Evolutionary conservation across 2,329 filamentous ascomycete genomes (phyloP).

Genomic region (Cladosporium sp.): DNA sequence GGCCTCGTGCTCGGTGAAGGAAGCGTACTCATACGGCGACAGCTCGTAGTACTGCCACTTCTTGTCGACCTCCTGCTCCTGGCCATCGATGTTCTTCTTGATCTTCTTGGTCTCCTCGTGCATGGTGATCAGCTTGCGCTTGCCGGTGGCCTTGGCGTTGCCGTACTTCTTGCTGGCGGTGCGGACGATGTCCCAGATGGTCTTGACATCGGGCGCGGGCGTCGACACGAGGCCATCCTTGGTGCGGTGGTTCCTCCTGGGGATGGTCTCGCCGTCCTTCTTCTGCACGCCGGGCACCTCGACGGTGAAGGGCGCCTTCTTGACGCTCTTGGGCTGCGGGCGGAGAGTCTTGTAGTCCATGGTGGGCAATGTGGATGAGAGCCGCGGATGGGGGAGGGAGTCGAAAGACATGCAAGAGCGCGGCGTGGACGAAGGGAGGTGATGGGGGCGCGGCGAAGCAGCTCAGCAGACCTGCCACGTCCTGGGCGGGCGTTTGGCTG

Average conservation of each 20-base stretch:
- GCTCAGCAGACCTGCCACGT: not conserved
- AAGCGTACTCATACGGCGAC: conserved; percentile 67
- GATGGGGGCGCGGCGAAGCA: not conserved
- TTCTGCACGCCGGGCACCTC: conserved; percentile 63
- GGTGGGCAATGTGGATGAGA: conserved; percentile 13
- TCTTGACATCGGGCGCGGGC: conserved; percentile 64
- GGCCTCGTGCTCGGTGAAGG: conserved; percentile 72
- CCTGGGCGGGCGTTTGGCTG: conserved; percentile 9
- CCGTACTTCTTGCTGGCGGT: conserved; percentile 55
- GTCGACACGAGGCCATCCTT: conserved; percentile 63
- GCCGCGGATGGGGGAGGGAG: conserved; percentile 10
- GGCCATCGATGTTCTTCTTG: conserved; percentile 79
- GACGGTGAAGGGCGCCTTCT: conserved; percentile 68
- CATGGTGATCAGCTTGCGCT: conserved; percentile 65
- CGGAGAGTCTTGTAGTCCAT: conserved; percentile 43
- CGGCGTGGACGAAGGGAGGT: not conserved
- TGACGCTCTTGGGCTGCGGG: conserved; percentile 44
- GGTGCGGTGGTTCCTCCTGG: conserved; percentile 65
- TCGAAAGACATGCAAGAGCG: conserved; percentile 10
- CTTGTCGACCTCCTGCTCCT: conserved; percentile 75
- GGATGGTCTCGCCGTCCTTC: conserved; percentile 75
- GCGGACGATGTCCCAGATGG: conserved; percentile 72
- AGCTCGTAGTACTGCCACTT: conserved; percentile 89
- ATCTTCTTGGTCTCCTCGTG: conserved; percentile 85
- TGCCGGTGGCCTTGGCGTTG: conserved; percentile 52